Conservation (phyloP, 1,284 basidiomycete species). For the Naganishia sp. region DNA sequence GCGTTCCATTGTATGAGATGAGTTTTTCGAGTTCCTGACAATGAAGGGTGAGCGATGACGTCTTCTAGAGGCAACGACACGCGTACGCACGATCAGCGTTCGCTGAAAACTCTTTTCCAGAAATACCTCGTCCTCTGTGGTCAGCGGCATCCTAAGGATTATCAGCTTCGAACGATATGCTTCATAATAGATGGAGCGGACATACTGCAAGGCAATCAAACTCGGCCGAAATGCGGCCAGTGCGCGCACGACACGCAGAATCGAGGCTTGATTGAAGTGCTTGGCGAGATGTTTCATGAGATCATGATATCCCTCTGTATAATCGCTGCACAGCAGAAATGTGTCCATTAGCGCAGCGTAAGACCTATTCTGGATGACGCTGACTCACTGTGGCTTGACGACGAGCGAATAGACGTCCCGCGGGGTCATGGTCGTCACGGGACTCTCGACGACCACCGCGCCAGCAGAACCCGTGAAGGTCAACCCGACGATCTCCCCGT, state of each 20-base stretch:
- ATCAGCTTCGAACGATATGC: no score
- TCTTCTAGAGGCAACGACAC: background rate
- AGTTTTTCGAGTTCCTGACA: slow-evolving; percentile 89
- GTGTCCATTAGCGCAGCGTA: no score
- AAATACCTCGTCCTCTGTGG: slow-evolving; percentile 90
- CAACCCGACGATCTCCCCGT: background rate
- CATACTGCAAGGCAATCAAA: slow-evolving; percentile 81
- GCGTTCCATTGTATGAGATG: slow-evolving; percentile 96
- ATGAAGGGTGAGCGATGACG: slow-evolving; percentile 25
- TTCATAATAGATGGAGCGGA: slow-evolving; percentile 33
- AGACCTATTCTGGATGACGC: background rate
- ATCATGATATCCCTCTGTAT: slow-evolving; percentile 90
- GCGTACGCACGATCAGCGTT: slow-evolving; percentile 73
- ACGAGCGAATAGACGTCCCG: slow-evolving; percentile 53
- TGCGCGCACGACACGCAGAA: slow-evolving; percentile 88
- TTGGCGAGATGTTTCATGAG: slow-evolving; percentile 86
- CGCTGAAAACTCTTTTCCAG: slow-evolving; percentile 94
- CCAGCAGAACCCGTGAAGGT: slow-evolving; percentile 19
- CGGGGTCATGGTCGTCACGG: slow-evolving; percentile 16
- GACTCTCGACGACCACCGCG: slow-evolving; percentile 15
- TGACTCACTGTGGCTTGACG: slow-evolving; percentile 66
- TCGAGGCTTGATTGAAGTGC: slow-evolving; percentile 92
- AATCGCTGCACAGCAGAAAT: slow-evolving; percentile 58
- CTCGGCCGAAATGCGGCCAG: slow-evolving; percentile 92
- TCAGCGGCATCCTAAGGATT: slow-evolving; percentile 70